Evolutionary conservation across 208 protist species (phyloP), one percentile per base, ranked within the genome.

Genomic region (Blastocrithidia nonstop): DNA sequence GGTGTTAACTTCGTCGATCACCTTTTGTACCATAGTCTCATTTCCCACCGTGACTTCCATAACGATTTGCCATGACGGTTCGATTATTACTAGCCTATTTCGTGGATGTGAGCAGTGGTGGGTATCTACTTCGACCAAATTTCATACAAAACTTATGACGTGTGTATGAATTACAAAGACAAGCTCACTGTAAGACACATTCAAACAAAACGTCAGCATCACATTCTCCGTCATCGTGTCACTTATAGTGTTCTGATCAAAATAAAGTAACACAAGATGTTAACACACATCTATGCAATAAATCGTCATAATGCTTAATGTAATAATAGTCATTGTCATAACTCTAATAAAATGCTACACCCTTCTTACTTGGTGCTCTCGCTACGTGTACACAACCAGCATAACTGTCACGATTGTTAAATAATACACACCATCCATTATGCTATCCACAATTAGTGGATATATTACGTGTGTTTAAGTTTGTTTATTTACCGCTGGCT

Each of bases 41-140:
- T 36, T 88, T 88, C 48, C 83, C 83, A 7, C 70, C 72, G 6
- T 92, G 83, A 79, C 58, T 92, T 16, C 83, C 83, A 4, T 47
- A 74, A 5, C 57, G 65, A 15, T 32, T 57, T n/a, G 48, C 62
- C 6, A 56, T 92, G 37, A 78, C 69, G 4, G 65, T 92, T 9
- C 56, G 62, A 8, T 54, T 71, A 21, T 58, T 92, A 21, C 57
- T 92, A 15, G 65, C 75, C 15, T 66, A 76, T 29, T 88, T 80
- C 50, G 72, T 88, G 3, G 83, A 92, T 50, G 56, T 92, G 24
- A 71, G 62, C 56, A 86, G 78, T 47, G 73, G 66, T 50, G 78
- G 73, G 50, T 92, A 87, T 39, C 50, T 91, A 19, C 40, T 90
- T 15, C 66, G 66, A 13, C 75, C 71, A 2, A 62, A 52, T 6